Percentiles rank a stretch among this genome's conserved stretches.
phyloP scores from a whole-genome alignment of 148 eudicot genomes.

The Rhododendron griersonianum region DNA sequence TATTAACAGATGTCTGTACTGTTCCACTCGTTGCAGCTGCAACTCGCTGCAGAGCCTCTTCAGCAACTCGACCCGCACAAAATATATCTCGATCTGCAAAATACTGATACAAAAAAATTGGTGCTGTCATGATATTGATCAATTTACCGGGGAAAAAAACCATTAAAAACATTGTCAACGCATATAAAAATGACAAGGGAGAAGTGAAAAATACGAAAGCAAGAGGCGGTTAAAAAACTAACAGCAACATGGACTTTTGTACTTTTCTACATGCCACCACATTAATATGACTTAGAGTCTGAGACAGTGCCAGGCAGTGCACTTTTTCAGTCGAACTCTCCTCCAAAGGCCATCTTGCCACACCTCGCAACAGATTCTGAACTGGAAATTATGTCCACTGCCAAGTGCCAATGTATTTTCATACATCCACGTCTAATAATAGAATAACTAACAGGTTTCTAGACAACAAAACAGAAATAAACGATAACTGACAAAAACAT shows the following conservation, averaged over 20 bases:
- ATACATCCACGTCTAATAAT: not conserved
- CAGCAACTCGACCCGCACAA: conserved; percentile 97
- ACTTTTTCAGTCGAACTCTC: not conserved
- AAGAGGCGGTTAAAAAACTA: not conserved
- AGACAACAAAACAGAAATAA: not conserved
- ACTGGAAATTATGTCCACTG: not conserved
- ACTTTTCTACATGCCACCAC: not conserved
- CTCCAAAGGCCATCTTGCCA: not conserved
- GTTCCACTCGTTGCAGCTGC: conserved; percentile 97
- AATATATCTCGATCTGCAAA: conserved; percentile 98
- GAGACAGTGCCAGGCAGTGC: not conserved
- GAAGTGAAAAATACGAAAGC: not conserved
- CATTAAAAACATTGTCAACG: not conserved
- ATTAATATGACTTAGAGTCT: not conserved
- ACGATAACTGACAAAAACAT: not conserved
- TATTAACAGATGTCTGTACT: conserved; percentile 95
- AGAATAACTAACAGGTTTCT: not conserved
- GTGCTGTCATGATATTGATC: not conserved
- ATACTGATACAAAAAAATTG: conserved; percentile 46
- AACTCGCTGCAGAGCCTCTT: conserved; percentile 89
- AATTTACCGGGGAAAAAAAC: not conserved
- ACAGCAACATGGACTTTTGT: not conserved
- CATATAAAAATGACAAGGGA: not conserved
- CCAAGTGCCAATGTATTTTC: not conserved
- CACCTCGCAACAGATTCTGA: not conserved